phyloP scores from a whole-genome alignment of 1,284 basidiomycete genomes.

The Sporisorium exsertum region DNA sequence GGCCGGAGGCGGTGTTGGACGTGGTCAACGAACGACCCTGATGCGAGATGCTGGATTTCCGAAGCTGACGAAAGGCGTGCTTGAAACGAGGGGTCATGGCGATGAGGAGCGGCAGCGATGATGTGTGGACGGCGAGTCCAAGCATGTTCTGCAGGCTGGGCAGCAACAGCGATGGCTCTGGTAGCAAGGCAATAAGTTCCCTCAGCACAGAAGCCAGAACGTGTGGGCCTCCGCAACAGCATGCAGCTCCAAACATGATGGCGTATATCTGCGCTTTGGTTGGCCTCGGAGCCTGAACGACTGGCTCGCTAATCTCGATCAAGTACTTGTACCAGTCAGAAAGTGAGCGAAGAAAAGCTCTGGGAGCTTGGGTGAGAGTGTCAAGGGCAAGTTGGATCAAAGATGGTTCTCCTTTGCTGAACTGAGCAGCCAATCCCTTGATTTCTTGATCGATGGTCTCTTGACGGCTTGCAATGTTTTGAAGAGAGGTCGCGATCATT shows the following conservation, averaged over 20 bases:
- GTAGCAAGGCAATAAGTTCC: neutral
- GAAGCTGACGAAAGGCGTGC: constrained; percentile 4
- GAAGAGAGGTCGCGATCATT: neutral
- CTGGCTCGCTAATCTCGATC: constrained; percentile 4
- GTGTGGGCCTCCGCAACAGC: neutral
- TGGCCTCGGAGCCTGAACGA: neutral
- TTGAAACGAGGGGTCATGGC: constrained; percentile 12
- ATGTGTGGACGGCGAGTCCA: constrained; percentile 16
- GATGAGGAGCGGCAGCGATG: constrained; percentile 29
- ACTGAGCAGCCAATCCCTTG: neutral
- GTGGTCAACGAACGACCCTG: constrained; percentile 9
- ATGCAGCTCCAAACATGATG: neutral
- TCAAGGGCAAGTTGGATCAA: neutral
- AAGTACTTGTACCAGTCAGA: neutral
- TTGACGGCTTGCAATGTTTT: neutral
- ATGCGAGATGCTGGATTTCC: neutral
- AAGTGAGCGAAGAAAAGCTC: neutral
- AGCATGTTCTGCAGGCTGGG: neutral
- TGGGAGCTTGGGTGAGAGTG: neutral
- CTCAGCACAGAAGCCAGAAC: neutral
- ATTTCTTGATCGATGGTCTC: constrained; percentile 2
- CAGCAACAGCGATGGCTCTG: neutral
- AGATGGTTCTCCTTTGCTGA: neutral
- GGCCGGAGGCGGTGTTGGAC: neutral
- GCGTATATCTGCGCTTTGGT: neutral